Percentiles rank a stretch among this genome's conserved stretches.
Conservation (phyloP, 805 yeast genomes). For the Lipomyces starkeyi region DNA sequence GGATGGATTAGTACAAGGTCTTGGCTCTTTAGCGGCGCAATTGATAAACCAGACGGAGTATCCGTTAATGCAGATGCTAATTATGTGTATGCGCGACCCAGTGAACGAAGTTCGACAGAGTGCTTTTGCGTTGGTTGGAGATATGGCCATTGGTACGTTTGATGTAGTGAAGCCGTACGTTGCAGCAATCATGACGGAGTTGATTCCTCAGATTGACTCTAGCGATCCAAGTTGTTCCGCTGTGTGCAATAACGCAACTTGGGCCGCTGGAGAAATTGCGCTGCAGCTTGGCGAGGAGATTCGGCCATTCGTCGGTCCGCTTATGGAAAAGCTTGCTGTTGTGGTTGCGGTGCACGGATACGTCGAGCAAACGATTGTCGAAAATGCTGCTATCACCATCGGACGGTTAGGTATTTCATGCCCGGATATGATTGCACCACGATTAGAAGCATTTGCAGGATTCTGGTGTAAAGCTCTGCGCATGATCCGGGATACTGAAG, state of each 20-base stretch:
- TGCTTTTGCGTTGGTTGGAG: slow-evolving; percentile 89
- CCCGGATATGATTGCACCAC: slow-evolving; percentile 64
- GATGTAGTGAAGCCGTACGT: slow-evolving; percentile 49
- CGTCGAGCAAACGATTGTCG: slow-evolving; percentile 69
- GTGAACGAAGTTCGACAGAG: slow-evolving; percentile 91
- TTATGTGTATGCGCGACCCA: slow-evolving; percentile 75
- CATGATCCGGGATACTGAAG: slow-evolving; percentile 76
- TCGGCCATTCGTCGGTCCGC: slow-evolving; percentile 59
- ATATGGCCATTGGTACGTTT: slow-evolving; percentile 70
- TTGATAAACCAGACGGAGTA: slow-evolving; percentile 35
- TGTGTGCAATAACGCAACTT: slow-evolving; percentile 85
- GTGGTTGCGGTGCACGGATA: slow-evolving; percentile 49
- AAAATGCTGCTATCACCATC: slow-evolving; percentile 86
- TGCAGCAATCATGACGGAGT: slow-evolving; percentile 48
- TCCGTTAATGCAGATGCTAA: slow-evolving; percentile 63
- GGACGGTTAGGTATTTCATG: slow-evolving; percentile 79
- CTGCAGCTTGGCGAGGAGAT: slow-evolving; percentile 59
- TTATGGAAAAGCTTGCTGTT: slow-evolving; percentile 63
- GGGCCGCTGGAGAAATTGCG: slow-evolving; percentile 91
- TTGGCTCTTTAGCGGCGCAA: slow-evolving; percentile 54
- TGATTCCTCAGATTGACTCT: slow-evolving; percentile 62
- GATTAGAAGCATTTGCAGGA: slow-evolving; percentile 61
- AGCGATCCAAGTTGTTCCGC: slow-evolving; percentile 59
- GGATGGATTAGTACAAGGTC: slow-evolving; percentile 92
- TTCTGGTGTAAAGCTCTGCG: slow-evolving; percentile 76